These are phyloP conservation scores for Suillus sp. DNA, from an alignment of 768 basidiomycete genomes.

Conservation along the genomic window DNA sequence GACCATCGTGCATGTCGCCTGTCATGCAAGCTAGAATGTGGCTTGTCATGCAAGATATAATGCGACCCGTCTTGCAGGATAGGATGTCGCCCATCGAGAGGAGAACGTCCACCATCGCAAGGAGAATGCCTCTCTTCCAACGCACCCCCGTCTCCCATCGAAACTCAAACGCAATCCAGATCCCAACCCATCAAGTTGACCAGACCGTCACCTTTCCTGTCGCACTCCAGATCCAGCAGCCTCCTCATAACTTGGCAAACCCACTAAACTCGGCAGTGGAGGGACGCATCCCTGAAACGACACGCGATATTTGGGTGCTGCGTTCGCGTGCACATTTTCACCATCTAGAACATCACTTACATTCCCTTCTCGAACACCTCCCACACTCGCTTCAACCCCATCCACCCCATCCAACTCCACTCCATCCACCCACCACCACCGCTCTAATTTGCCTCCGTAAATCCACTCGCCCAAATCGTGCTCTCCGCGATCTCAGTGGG, in stretches of 20 bases:
- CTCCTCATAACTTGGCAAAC: constrained; percentile 89
- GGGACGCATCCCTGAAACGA: constrained; percentile 89
- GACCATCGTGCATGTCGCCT: not conserved
- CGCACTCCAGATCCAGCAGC: no score
- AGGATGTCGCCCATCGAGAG: not conserved
- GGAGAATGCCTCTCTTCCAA: not conserved
- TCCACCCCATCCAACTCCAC: not conserved
- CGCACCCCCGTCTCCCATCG: not conserved
- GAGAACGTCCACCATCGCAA: not conserved
- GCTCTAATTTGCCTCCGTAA: constrained; percentile 55
- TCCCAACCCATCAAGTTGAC: not conserved
- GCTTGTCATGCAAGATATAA: not conserved
- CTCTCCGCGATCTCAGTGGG: no score
- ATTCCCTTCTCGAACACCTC: not conserved
- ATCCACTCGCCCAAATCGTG: constrained; percentile 57
- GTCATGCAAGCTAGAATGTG: not conserved
- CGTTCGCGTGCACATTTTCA: not conserved
- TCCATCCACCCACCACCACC: not conserved
- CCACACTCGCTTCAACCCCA: not conserved
- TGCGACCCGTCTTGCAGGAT: not conserved
- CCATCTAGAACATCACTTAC: not conserved
- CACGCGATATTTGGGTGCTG: constrained; percentile 72
- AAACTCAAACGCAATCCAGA: not conserved
- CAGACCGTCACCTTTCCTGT: not conserved
- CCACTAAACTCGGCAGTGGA: constrained; percentile 73